phyloP scores from a whole-genome alignment of 139 green algal species.

The Chlorella ohadii region DNA sequence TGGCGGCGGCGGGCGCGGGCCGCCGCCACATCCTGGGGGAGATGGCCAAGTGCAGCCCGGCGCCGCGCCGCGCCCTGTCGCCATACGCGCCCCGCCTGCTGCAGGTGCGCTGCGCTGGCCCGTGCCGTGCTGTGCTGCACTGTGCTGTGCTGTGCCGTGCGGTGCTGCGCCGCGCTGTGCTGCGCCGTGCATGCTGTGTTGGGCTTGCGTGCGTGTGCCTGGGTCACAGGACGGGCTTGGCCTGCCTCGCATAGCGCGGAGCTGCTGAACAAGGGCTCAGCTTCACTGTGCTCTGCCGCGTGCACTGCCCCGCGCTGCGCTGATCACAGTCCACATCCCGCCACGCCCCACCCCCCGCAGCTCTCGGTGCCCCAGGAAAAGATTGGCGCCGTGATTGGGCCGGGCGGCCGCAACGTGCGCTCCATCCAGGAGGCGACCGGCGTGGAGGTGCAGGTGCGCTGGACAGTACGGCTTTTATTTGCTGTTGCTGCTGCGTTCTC shows the following conservation, averaged over 20 bases:
- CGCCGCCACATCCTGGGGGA: slow-evolving; percentile 81
- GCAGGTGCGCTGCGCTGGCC: not conserved
- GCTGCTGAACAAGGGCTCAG: no score
- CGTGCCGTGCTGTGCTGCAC: not conserved
- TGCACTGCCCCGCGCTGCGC: no score
- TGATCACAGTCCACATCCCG: no score
- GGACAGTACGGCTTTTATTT: not conserved
- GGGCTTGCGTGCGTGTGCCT: no score
- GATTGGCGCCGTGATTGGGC: slow-evolving; percentile 81
- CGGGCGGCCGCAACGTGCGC: slow-evolving; percentile 81
- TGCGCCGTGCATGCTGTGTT: no score
- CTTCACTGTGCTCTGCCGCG: no score
- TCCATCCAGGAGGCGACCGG: slow-evolving; percentile 68
- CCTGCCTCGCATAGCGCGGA: no score
- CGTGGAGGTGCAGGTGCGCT: slow-evolving; percentile 61
- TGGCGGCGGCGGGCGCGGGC: slow-evolving; percentile 72
- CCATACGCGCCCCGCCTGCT: slow-evolving; percentile 72
- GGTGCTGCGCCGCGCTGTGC: not conserved
- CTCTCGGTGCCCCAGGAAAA: slow-evolving; percentile 63
- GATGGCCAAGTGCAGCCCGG: slow-evolving; percentile 77
- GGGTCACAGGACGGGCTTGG: no score
- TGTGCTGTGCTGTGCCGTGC: not conserved
- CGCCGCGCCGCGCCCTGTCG: slow-evolving; percentile 64
- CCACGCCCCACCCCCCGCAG: not conserved
- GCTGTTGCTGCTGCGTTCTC: not conserved